phyloP scores from a whole-genome alignment of 2,329 filamentous ascomycete species.

The Podosphaera xanthii region DNA sequence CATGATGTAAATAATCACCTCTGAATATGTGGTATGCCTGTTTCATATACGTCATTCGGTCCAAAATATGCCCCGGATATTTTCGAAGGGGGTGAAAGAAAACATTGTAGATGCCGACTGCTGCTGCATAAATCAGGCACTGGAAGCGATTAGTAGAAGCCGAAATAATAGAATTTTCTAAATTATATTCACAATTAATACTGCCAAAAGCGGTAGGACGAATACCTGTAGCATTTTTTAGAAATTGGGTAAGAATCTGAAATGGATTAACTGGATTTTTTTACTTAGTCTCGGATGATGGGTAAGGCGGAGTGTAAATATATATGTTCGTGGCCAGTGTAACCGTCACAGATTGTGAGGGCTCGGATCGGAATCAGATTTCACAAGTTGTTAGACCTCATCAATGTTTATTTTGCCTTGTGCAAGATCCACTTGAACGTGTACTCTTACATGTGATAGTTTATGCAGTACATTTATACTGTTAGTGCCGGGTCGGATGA shows the following conservation, averaged over 20 bases:
- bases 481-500: too few relatives aligned
- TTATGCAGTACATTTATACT: too few relatives aligned
- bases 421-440: too few relatives aligned
- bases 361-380: too few relatives aligned
- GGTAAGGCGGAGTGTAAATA: too few relatives aligned
- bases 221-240: background rate
- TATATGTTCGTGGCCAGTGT: too few relatives aligned
- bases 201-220: background rate
- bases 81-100: slow-evolving; percentile 1
- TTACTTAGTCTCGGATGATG: too few relatives aligned
- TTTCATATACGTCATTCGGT: background rate
- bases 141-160: background rate
- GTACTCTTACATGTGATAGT: too few relatives aligned
- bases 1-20: background rate
- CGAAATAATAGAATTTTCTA: background rate
- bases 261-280: too few relatives aligned
- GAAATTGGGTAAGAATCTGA: background rate
- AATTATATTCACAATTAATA: background rate
- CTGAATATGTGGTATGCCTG: slow-evolving; percentile 1
- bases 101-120: background rate
- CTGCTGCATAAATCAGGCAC: background rate
- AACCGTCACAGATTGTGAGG: too few relatives aligned
- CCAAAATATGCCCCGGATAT: background rate
- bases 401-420: too few relatives aligned
- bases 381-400: too few relatives aligned